Evolutionary conservation across 495 filamentous ascomycete species (phyloP).

Genomic region (Penicillium crystallinum): DNA sequence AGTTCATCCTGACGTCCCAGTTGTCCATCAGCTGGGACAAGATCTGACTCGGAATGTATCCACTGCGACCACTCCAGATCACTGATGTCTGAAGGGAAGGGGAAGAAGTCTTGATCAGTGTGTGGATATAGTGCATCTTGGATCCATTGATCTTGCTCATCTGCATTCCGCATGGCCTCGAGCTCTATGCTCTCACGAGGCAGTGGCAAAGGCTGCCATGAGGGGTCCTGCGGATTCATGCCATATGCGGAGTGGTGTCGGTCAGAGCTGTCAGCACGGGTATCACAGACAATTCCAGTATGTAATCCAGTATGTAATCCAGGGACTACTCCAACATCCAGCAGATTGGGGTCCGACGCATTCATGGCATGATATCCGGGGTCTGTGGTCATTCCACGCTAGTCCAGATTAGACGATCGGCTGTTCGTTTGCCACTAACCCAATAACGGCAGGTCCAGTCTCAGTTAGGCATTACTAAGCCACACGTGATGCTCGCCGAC

Average conservation of each 20-base stretch:
- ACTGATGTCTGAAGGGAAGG: conserved; percentile 10
- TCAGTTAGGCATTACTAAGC: not conserved
- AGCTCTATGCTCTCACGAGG: conserved; percentile 11
- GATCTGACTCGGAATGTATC: conserved; percentile 2
- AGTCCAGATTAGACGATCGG: not conserved
- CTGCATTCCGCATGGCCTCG: conserved; percentile 3
- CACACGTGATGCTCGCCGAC: not conserved
- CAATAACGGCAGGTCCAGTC: not conserved
- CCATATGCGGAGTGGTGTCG: not conserved
- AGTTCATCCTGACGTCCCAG: not conserved
- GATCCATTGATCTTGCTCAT: not conserved
- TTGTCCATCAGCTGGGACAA: not conserved
- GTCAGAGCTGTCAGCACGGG: too few species aligned
- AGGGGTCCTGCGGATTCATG: conserved; percentile 11
- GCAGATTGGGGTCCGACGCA: not conserved
- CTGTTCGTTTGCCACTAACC: not conserved
- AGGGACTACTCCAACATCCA: not conserved
- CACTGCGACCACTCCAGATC: conserved; percentile 11
- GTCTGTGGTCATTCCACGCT: not conserved
- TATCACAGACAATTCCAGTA: too few species aligned
- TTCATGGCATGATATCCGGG: not conserved
- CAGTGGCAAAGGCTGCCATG: conserved; percentile 8
- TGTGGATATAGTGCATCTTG: not conserved
- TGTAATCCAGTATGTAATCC: too few species aligned
- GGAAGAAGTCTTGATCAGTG: conserved; percentile 15